A percentile compares a stretch with the other conserved stretches of the same genome.
phyloP scores from a whole-genome alignment of 73 alveolate species.

The Loxodes magnus region DNA sequence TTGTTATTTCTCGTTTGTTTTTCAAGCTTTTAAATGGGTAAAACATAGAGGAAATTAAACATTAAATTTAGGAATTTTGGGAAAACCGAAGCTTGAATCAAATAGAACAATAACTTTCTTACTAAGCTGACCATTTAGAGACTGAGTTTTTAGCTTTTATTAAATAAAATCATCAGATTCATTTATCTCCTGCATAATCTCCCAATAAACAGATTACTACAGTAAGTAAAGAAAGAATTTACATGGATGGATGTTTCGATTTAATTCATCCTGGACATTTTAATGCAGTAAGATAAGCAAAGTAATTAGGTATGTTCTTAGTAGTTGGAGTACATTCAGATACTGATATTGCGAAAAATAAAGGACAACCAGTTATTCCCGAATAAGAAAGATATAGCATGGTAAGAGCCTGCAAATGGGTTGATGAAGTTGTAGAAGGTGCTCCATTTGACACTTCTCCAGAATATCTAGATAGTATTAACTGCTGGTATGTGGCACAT shows the following conservation, averaged over 20 bases:
- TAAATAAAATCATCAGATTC: no score
- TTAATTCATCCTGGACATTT: slow-evolving; percentile 90
- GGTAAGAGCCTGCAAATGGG: slow-evolving; percentile 95
- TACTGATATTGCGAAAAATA: slow-evolving; percentile 65
- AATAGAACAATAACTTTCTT: no score
- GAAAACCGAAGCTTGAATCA: no score
- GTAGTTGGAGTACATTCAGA: slow-evolving; percentile 86
- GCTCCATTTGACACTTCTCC: slow-evolving; percentile 83
- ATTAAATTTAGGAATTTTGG: no score
- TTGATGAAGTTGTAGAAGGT: slow-evolving; percentile 80
- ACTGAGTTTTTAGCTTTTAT: no score
- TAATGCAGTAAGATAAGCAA: slow-evolving; percentile 90
- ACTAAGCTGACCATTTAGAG: no score
- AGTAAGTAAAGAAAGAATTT: slow-evolving; percentile 28
- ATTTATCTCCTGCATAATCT: no score
- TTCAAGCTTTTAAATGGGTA: no score
- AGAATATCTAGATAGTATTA: slow-evolving; percentile 62
- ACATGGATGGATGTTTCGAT: slow-evolving; percentile 87
- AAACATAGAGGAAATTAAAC: no score
- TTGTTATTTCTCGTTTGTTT: no score
- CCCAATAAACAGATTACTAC: no score
- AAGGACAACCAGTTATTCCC: slow-evolving; percentile 87
- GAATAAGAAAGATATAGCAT: slow-evolving; percentile 70
- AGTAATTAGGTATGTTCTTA: slow-evolving; percentile 72
- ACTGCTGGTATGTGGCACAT: slow-evolving; percentile 91